Evolutionary conservation across 305 asterid species (phyloP).

Genomic region (Withania somnifera): DNA sequence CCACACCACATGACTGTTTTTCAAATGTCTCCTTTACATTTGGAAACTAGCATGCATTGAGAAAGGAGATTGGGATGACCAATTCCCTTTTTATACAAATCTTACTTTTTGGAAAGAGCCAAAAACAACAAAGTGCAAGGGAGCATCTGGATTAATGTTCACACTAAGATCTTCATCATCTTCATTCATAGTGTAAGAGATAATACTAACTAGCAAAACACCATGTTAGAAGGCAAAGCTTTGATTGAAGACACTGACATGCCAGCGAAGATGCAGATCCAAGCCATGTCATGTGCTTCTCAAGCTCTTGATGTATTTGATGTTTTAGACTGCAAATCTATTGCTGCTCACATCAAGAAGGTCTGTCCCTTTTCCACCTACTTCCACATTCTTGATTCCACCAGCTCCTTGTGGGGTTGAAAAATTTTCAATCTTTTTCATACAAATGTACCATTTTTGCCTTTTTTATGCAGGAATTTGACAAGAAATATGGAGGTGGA

Average conservation of each 20-base stretch:
- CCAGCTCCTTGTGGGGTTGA: no score
- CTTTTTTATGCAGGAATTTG: no score
- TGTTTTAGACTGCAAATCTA: conserved; percentile 61
- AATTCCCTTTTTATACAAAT: not conserved
- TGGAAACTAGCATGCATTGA: not conserved
- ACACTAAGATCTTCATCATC: not conserved
- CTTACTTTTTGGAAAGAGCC: not conserved
- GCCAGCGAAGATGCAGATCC: conserved; percentile 93
- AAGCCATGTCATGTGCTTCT: conserved; percentile 81
- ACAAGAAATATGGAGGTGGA: no score
- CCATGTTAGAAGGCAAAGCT: conserved; percentile 36
- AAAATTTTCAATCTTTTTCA: not conserved
- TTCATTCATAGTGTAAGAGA: not conserved
- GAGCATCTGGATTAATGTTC: not conserved
- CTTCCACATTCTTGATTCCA: not conserved
- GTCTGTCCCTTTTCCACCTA: conserved; percentile 1
- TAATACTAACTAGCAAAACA: not conserved
- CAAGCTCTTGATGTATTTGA: conserved; percentile 84
- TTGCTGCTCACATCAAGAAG: conserved; percentile 87
- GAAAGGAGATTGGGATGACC: not conserved
- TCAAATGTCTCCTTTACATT: not conserved
- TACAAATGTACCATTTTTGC: not conserved
- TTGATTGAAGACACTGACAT: conserved; percentile 70
- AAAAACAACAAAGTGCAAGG: not conserved
- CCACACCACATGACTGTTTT: not conserved